These are phyloP conservation scores for Lumnitzera littorea DNA, from an alignment of 345 rosid species.

Conservation along the genomic window DNA sequence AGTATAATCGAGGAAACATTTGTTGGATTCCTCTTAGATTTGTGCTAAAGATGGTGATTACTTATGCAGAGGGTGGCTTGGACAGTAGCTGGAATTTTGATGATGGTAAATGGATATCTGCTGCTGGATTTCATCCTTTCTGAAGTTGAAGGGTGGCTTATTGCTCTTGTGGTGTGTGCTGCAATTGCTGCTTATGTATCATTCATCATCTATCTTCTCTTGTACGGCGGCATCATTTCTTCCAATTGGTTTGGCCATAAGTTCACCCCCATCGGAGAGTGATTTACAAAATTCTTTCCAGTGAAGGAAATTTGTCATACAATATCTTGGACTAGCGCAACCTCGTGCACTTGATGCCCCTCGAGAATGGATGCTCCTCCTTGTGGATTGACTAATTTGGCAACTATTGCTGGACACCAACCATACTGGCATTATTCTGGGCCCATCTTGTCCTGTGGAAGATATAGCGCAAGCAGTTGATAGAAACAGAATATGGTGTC, in stretches of 20 bases:
- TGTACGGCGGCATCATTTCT: conserved; percentile 32
- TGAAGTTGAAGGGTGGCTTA: conserved; percentile 58
- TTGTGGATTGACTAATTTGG: no score
- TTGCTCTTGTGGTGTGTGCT: conserved; percentile 41
- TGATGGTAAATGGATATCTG: conserved; percentile 75
- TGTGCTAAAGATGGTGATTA: no score
- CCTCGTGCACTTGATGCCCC: no score
- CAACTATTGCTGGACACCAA: no score
- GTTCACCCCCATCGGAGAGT: conserved; percentile 6
- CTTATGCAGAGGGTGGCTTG: conserved; percentile 64
- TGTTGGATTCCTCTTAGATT: no score
- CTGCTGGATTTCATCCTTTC: conserved; percentile 68
- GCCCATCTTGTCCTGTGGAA: no score
- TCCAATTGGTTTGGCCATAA: conserved; percentile 5
- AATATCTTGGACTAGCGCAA: no score
- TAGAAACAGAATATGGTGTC: no score
- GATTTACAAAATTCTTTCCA: background rate
- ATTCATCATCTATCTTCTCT: conserved; percentile 69
- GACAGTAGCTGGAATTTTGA: conserved; percentile 79
- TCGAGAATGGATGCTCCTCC: no score
- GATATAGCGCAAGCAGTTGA: no score
- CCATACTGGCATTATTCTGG: no score
- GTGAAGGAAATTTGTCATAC: background rate
- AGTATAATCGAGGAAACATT: no score
- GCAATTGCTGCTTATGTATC: conserved; percentile 57